Conservation (phyloP, 1,139 yeast species). For the Wickerhamomyces sp. region DNA sequence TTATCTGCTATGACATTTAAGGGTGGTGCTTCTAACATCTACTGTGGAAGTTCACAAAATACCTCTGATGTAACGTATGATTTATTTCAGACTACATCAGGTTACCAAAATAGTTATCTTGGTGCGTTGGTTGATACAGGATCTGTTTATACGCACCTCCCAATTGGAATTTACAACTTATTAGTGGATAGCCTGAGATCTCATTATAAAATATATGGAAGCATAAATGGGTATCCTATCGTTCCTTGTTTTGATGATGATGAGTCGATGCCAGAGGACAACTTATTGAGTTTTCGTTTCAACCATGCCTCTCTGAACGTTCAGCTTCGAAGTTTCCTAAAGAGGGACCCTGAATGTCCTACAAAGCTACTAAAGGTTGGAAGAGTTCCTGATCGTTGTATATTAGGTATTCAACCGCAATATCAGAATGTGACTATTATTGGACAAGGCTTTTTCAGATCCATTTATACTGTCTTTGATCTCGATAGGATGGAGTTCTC, state of each 20-base stretch:
- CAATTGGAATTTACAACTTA: conserved; percentile 32
- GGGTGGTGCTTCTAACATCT: not conserved
- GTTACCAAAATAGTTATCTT: conserved; percentile 4
- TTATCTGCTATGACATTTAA: conserved; percentile 10
- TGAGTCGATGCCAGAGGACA: conserved; percentile 1
- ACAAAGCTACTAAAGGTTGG: conserved; percentile 1
- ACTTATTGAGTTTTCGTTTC: conserved; percentile 20
- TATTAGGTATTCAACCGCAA: conserved; percentile 7
- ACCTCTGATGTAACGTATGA: not conserved
- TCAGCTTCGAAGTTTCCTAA: conserved; percentile 37
- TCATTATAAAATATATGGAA: conserved; percentile 1
- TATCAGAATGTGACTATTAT: conserved; percentile 28
- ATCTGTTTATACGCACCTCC: conserved; percentile 51
- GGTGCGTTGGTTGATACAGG: conserved; percentile 63
- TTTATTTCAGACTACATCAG: conserved; percentile 6
- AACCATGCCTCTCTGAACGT: conserved; percentile 21
- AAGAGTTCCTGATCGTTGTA: conserved; percentile 5
- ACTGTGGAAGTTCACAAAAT: too few relatives aligned
- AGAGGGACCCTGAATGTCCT: conserved; percentile 1
- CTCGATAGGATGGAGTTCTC: conserved; percentile 55
- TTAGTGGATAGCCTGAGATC: conserved; percentile 21
- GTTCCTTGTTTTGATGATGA: conserved; percentile 24
- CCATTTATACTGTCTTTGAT: conserved; percentile 68
- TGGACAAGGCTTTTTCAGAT: conserved; percentile 68
- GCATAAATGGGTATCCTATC: conserved; percentile 28